phyloP scores from a whole-genome alignment of 345 rosid species.

The Linum lewisii region DNA sequence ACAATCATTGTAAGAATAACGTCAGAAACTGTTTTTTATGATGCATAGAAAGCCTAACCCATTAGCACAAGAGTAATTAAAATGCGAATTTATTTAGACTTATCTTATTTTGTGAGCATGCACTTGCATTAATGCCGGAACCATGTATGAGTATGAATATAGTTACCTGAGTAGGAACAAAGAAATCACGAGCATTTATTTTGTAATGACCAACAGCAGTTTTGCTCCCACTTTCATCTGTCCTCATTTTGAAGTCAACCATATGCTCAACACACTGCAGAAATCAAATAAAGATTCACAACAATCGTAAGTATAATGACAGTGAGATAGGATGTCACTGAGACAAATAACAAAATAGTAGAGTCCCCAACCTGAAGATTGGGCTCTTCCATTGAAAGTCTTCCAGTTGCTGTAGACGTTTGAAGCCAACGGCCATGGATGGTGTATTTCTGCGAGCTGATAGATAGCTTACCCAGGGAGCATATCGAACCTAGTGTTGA shows the following conservation, averaged over 20 bases:
- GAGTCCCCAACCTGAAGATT: constrained; percentile 76
- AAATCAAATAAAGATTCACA: constrained; percentile 14
- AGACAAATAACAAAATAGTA: not conserved
- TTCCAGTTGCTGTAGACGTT: constrained; percentile 92
- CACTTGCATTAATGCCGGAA: not conserved
- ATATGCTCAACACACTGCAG: constrained; percentile 88
- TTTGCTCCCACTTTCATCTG: constrained; percentile 33
- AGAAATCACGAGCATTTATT: constrained; percentile 83
- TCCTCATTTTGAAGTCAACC: constrained; percentile 52
- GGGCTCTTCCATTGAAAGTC: constrained; percentile 98
- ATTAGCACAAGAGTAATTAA: not conserved
- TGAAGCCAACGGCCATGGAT: constrained; percentile 94
- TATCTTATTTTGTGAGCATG: not conserved
- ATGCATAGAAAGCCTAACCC: not conserved
- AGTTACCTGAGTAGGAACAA: constrained; percentile 83
- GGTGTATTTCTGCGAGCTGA: constrained; percentile 56
- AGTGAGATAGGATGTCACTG: not conserved
- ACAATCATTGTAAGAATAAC: constrained; percentile 19
- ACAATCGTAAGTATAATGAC: not conserved
- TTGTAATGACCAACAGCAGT: constrained; percentile 29
- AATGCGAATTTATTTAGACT: not conserved
- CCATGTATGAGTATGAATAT: constrained; percentile 7
- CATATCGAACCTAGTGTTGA: constrained; percentile 85
- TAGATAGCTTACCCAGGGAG: constrained; percentile 62
- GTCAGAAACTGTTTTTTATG: not conserved